phyloP scores from a whole-genome alignment of 2,329 filamentous ascomycete species.

The Stenocarpella maydis region DNA sequence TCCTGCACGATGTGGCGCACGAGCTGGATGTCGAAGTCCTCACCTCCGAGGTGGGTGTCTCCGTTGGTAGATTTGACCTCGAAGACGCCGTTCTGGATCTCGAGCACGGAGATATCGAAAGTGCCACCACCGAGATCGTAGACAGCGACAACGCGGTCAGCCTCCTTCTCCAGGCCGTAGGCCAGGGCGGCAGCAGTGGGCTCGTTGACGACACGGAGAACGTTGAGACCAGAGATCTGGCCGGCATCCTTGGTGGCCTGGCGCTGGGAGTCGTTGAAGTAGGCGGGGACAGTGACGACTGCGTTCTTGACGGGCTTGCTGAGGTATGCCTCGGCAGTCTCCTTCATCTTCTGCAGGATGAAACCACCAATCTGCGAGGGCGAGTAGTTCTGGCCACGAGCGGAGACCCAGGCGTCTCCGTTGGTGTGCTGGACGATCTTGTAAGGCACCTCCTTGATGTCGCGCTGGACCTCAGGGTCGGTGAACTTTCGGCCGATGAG shows the following conservation, averaged over 20 bases:
- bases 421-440: slow-evolving; percentile 98
- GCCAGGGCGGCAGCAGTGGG: slow-evolving; percentile 94
- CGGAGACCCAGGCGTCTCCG: slow-evolving; percentile 95
- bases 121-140: slow-evolving; percentile 99
- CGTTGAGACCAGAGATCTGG: slow-evolving; percentile 94
- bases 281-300: slow-evolving; percentile 95
- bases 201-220: slow-evolving; percentile 97
- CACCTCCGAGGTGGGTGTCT: slow-evolving; percentile 97
- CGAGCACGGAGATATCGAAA: slow-evolving; percentile 97
- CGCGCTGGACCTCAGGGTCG: slow-evolving; percentile 91
- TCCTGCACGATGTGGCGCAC: slow-evolving; percentile 93
- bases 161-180: slow-evolving; percentile 95
- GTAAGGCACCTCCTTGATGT: slow-evolving; percentile 97
- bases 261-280: slow-evolving; percentile 99
- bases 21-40: slow-evolving; percentile 95
- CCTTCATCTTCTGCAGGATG: slow-evolving; percentile 98
- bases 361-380: slow-evolving; percentile 98
- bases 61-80: slow-evolving; percentile 99
- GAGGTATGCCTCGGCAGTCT: slow-evolving; percentile 94
- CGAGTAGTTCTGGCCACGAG: slow-evolving; percentile 94
- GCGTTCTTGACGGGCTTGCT: slow-evolving; percentile 93
- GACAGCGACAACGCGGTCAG: slow-evolving; percentile 88
- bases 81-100: slow-evolving; percentile 97
- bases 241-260: slow-evolving; percentile 98
- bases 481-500: slow-evolving; percentile 98